Evolutionary conservation across 2,329 filamentous ascomycete species (phyloP).

Genomic region (Claviceps lovelessii): DNA sequence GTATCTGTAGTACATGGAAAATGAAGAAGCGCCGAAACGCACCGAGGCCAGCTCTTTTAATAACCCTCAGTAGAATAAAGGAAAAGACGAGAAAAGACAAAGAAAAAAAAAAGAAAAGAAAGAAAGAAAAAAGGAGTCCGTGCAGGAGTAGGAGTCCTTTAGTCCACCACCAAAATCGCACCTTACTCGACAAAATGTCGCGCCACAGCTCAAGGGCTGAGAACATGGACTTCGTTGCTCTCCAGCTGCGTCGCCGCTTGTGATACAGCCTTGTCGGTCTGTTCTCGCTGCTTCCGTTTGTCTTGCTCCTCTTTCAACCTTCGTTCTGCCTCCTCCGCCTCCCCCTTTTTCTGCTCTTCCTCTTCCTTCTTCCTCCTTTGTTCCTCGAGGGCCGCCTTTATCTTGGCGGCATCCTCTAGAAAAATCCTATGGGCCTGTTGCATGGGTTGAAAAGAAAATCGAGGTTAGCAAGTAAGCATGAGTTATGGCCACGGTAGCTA

Average conservation of each 20-base stretch:
- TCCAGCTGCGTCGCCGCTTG: background rate
- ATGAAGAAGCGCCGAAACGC: too few relatives aligned
- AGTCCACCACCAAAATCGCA: too few relatives aligned
- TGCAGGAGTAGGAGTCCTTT: too few relatives aligned
- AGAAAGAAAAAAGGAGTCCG: too few relatives aligned
- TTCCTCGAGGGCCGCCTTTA: background rate
- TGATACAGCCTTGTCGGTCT: background rate
- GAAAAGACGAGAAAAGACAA: too few relatives aligned
- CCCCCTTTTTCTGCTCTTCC: background rate
- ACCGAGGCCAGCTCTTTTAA: too few relatives aligned
- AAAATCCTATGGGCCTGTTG: background rate
- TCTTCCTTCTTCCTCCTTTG: background rate
- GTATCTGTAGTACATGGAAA: too few relatives aligned
- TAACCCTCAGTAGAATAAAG: too few relatives aligned
- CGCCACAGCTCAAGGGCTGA: too few relatives aligned
- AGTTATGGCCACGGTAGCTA: background rate
- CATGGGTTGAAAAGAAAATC: background rate
- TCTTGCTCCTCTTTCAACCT: background rate
- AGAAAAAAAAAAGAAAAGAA: too few relatives aligned
- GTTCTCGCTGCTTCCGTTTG: background rate
- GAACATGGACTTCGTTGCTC: background rate
- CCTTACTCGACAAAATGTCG: too few relatives aligned
- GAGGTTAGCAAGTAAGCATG: background rate
- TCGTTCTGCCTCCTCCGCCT: background rate
- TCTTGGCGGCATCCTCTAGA: background rate